These are phyloP conservation scores for Arthrobotrys conoides DNA, from an alignment of 2,329 filamentous ascomycete genomes.

Conservation along the genomic window DNA sequence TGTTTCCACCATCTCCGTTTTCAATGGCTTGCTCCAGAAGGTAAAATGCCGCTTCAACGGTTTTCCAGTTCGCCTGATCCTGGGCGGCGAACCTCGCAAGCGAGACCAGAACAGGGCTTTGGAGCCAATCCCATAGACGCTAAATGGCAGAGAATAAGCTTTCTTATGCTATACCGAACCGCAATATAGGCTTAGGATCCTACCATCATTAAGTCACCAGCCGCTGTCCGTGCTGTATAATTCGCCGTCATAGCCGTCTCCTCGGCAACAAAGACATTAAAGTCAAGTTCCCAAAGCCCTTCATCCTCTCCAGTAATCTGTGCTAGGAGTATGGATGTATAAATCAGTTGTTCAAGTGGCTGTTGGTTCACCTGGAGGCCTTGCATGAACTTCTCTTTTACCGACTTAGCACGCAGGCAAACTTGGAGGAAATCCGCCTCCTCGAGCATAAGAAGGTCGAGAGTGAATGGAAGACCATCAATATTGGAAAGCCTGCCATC, in stretches of 20 bases:
- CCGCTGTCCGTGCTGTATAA: conserved; percentile 93
- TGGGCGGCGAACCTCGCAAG: conserved; percentile 43
- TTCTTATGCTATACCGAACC: conserved; percentile 70
- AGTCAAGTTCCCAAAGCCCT: conserved; percentile 95
- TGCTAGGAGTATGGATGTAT: conserved; percentile 68
- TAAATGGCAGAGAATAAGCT: conserved; percentile 8
- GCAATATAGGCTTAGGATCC: conserved; percentile 35
- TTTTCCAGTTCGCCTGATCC: conserved; percentile 67
- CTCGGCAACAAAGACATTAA: conserved; percentile 94
- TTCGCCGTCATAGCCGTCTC: conserved; percentile 95
- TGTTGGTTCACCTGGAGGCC: conserved; percentile 60
- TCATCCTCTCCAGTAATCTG: conserved; percentile 94
- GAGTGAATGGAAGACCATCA: conserved; percentile 90
- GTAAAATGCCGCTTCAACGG: conserved; percentile 81
- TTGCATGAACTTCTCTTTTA: conserved; percentile 83
- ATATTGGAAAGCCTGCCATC: conserved; percentile 91
- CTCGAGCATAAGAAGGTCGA: conserved; percentile 93
- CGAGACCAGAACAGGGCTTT: conserved; percentile 39
- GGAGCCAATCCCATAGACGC: conserved; percentile 53
- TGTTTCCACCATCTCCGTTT: conserved; percentile 30
- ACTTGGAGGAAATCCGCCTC: conserved; percentile 95
- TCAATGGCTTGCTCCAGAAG: conserved; percentile 84
- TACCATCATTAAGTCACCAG: conserved; percentile 85
- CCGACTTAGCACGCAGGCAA: conserved; percentile 87
- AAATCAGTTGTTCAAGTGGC: conserved; percentile 63